phyloP scores from a whole-genome alignment of 192 early-diverging fungal species.

The Umbelopsis isabellina region DNA sequence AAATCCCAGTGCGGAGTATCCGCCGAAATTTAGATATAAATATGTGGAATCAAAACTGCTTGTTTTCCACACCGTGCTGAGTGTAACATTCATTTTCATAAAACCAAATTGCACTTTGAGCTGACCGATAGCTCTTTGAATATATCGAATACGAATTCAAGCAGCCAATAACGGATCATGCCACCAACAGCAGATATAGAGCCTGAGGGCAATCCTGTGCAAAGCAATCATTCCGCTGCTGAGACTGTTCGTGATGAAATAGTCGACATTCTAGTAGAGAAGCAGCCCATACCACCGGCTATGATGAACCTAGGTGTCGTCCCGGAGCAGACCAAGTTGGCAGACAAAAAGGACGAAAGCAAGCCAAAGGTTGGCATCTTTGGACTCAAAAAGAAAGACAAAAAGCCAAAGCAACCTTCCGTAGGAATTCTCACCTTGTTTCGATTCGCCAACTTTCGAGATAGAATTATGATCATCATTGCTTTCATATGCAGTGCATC shows the following conservation, averaged over 20 bases:
- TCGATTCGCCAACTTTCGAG: constrained; percentile 55
- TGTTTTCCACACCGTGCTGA: neutral
- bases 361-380: constrained; percentile 18
- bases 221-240: constrained; percentile 4
- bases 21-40: constrained; percentile 3
- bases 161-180: neutral
- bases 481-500: constrained; percentile 26
- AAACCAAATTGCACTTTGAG: no score
- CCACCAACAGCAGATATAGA: neutral
- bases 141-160: neutral
- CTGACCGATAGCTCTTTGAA: neutral
- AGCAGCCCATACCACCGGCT: constrained; percentile 9
- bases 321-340: neutral
- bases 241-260: constrained; percentile 15
- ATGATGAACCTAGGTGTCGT: neutral
- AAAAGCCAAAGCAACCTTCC: constrained; percentile 48
- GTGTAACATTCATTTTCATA: no score
- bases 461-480: constrained; percentile 25
- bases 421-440: constrained; percentile 66
- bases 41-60: no score
- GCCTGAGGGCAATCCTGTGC: neutral
- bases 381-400: constrained; percentile 24
- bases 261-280: neutral
- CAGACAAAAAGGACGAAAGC: neutral
- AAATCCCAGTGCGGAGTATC: constrained; percentile 6